Evolutionary conservation across 805 yeast species (phyloP).

Genomic region (Wickerhamomyces ciferrii): DNA sequence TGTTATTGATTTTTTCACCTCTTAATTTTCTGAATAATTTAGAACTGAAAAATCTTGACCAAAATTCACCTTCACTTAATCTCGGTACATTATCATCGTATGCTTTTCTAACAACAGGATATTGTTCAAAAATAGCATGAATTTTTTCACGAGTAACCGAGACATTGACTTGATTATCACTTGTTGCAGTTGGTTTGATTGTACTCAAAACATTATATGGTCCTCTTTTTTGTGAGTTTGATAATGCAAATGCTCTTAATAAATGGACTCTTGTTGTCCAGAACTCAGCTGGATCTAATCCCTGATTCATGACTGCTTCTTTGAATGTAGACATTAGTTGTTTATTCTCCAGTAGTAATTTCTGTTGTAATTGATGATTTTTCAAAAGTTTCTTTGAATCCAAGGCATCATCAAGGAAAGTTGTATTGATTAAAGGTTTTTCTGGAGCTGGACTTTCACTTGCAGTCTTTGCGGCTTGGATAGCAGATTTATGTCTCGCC

Average conservation of each 20-base stretch:
- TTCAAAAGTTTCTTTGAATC: conserved; percentile 56
- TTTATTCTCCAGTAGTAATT: conserved; percentile 64
- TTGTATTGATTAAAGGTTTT: conserved; percentile 29
- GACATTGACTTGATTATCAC: conserved; percentile 91
- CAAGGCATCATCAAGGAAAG: conserved; percentile 38
- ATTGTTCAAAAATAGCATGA: conserved; percentile 83
- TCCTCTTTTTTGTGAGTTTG: conserved; percentile 81
- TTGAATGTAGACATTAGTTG: conserved; percentile 70
- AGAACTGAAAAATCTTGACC: conserved; percentile 94
- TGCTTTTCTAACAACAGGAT: conserved; percentile 86
- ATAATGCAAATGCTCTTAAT: conserved; percentile 79
- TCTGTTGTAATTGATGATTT: conserved; percentile 76
- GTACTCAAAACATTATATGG: conserved; percentile 93
- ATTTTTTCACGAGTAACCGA: conserved; percentile 89
- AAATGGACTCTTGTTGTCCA: conserved; percentile 82
- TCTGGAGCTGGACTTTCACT: conserved; percentile 14
- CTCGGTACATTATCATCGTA: conserved; percentile 89
- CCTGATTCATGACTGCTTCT: conserved; percentile 77
- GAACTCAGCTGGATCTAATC: conserved; percentile 75
- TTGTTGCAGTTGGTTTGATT: conserved; percentile 87
- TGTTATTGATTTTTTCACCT: conserved; percentile 77
- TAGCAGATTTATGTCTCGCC: conserved; percentile 47
- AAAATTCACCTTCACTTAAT: conserved; percentile 84
- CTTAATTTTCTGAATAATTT: conserved; percentile 80
- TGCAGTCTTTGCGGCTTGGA: conserved; percentile 18